Percentiles rank a stretch among this genome's conserved stretches.
Evolutionary conservation across 768 basidiomycete species (phyloP).

Genomic region (Macrolepiota fuliginosa): DNA sequence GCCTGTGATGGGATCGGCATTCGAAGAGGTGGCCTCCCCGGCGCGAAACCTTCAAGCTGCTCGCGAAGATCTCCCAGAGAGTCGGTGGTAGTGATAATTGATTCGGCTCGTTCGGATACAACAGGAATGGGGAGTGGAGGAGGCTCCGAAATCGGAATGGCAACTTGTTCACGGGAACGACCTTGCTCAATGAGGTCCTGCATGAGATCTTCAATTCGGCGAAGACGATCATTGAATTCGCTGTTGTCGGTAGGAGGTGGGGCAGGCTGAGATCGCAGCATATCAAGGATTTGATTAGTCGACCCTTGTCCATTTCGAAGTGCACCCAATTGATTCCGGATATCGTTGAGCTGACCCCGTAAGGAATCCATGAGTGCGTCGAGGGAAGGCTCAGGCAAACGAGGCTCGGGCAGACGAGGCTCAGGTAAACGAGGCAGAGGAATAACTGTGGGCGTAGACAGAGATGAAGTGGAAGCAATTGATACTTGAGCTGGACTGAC

Average conservation of each 20-base stretch:
- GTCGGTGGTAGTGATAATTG: slow-evolving; percentile 27
- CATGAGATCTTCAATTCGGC: slow-evolving; percentile 46
- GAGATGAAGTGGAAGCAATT: slow-evolving; percentile 11
- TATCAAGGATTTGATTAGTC: slow-evolving; percentile 60
- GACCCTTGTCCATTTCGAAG: slow-evolving; percentile 62
- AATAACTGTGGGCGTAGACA: slow-evolving; percentile 34
- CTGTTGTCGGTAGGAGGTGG: slow-evolving; percentile 36
- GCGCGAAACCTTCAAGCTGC: slow-evolving; percentile 20
- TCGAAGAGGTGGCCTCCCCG: slow-evolving; percentile 20
- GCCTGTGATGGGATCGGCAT: slow-evolving; percentile 45
- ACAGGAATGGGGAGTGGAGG: slow-evolving; percentile 21
- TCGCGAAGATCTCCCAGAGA: slow-evolving; percentile 27
- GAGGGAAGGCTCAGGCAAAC: slow-evolving; percentile 28
- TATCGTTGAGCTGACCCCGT: slow-evolving; percentile 28
- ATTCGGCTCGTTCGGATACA: slow-evolving; percentile 20
- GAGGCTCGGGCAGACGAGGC: too few relatives aligned
- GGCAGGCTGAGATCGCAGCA: slow-evolving; percentile 50
- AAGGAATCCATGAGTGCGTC: slow-evolving; percentile 49
- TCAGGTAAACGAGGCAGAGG: slow-evolving; percentile 32
- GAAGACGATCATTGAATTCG: slow-evolving; percentile 38
- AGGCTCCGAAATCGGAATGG: slow-evolving; percentile 11
- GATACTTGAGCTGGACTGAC: slow-evolving; percentile 3
- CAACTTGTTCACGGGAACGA: slow-evolving; percentile 23
- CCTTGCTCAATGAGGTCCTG: slow-evolving; percentile 35
- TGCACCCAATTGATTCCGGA: slow-evolving; percentile 57